Evolutionary conservation across 2,329 filamentous ascomycete genomes (phyloP), one percentile per base, ranked within the genome.

Genomic region (Ascochyta fabae): DNA sequence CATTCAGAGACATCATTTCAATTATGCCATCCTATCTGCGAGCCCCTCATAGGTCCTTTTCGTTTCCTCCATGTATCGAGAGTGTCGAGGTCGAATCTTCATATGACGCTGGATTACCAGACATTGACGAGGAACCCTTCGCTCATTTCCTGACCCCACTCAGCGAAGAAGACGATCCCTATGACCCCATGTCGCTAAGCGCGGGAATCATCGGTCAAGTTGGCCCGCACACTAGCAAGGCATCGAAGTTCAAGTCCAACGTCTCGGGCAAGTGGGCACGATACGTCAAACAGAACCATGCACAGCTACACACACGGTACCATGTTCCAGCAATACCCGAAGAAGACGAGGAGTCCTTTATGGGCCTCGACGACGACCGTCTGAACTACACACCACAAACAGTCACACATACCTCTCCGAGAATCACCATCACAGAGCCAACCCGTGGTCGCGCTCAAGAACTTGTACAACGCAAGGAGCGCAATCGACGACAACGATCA

Each of bases 41-140:
- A 33, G 58, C 50, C 33, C 50, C 60, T 24, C 64, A 63, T 19
- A 65, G 73, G 61, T 68, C 72, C 26, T 72, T 71, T 53, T 75
- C 73, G 1, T 75, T 67, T 53, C 73, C 72, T 45, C 73, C 73
- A 24, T 72, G 67, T 59, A 58, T 75, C 47, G 66, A 74, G 40
- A 66, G 48, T 43, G 53, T 68, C 44, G 66, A 69, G 33, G 61
- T 66, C 44, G 63, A 59, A 41, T 26, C 64, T 6, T 29, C 53
- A 2, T 48, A 62, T 8, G 49, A 61, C 8, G 29, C 44, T 12
- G 56, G 67, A 10, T 73, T 77, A 2, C 73, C 72, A 13, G 73
- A 77, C 52, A 78, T 78, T 52, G 76, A 78, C 53, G 75, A 78
- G 38, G 74, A 78, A 38, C 76, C 76, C 6, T 78, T 78, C 55